Percentiles rank a stretch among this genome's conserved stretches.
Conservation (phyloP, 202 grass and related monocot genomes). For the Zoysia matrella region DNA sequence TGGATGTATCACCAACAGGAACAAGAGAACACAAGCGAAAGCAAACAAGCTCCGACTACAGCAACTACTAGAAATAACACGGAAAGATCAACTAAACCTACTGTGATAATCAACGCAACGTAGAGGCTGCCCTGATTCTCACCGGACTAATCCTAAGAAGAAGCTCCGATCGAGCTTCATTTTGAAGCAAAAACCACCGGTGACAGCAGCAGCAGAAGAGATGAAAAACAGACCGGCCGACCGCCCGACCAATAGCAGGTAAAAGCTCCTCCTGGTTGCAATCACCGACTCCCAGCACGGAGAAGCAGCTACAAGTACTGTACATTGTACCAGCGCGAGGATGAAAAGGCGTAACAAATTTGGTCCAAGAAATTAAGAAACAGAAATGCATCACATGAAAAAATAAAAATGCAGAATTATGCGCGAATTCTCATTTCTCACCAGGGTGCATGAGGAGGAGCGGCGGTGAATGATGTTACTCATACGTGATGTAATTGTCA, state of each 20-base stretch:
- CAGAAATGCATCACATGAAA: background rate
- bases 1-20: constrained; percentile 43
- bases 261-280: constrained; percentile 28
- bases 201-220: constrained; percentile 36
- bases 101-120: constrained; percentile 46
- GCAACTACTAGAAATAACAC: constrained; percentile 28
- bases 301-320: constrained; percentile 1
- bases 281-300: background rate
- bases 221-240: constrained; percentile 36
- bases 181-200: constrained; percentile 76
- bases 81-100: constrained; percentile 52
- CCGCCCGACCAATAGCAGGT: constrained; percentile 41
- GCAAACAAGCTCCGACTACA: constrained; percentile 54
- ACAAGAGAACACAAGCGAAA: constrained; percentile 30
- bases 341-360: constrained; percentile 8
- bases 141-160: constrained; percentile 50
- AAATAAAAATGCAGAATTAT: background rate
- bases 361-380: background rate
- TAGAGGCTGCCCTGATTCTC: constrained; percentile 43
- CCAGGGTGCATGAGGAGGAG: constrained; percentile 44
- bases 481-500: background rate
- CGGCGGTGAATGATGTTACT: constrained; percentile 7
- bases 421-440: constrained; percentile 37
- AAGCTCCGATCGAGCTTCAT: constrained; percentile 35
- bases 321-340: background rate